Evolutionary conservation across 2,329 filamentous ascomycete genomes (phyloP).

Genomic region (Monosporascus sp.): DNA sequence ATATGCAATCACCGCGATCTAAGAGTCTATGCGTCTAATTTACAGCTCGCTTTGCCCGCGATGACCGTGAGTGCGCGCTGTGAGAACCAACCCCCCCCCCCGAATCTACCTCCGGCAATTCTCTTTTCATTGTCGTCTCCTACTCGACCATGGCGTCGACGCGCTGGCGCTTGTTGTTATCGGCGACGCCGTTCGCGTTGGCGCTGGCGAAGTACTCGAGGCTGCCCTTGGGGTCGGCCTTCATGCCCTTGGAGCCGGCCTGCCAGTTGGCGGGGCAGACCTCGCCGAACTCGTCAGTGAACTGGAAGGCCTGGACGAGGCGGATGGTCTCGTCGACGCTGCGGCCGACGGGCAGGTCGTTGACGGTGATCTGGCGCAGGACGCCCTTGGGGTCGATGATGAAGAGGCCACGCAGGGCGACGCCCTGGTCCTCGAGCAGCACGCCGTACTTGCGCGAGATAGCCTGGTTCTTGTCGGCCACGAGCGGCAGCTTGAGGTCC

Average conservation of each 20-base stretch:
- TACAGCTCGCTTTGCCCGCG: too few species aligned
- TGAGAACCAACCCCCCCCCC: too few species aligned
- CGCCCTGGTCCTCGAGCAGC: slow-evolving; percentile 57
- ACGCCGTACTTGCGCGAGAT: slow-evolving; percentile 59
- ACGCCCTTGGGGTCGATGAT: slow-evolving; percentile 60
- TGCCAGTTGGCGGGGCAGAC: slow-evolving; percentile 55
- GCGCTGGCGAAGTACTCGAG: slow-evolving; percentile 39
- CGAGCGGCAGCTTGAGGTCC: slow-evolving; percentile 53
- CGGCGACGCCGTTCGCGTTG: slow-evolving; percentile 21
- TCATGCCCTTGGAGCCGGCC: slow-evolving; percentile 41
- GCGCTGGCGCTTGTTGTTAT: slow-evolving; percentile 24
- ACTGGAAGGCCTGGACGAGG: slow-evolving; percentile 70
- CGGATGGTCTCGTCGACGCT: slow-evolving; percentile 60
- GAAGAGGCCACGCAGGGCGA: slow-evolving; percentile 59
- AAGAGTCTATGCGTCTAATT: too few species aligned
- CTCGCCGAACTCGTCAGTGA: slow-evolving; percentile 78
- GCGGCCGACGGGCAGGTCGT: slow-evolving; percentile 60
- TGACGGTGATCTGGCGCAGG: slow-evolving; percentile 59
- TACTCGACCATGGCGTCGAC: slow-evolving; percentile 13
- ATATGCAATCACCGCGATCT: too few species aligned
- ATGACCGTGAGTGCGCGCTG: too few species aligned
- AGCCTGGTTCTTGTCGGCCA: slow-evolving; percentile 56
- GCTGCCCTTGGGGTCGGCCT: slow-evolving; percentile 46
- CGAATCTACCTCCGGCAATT: too few species aligned
- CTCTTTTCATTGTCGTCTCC: not conserved